Evolutionary conservation across 768 basidiomycete genomes (phyloP), one percentile per base, ranked within the genome.

Genomic region (Hericium erinaceus): DNA sequence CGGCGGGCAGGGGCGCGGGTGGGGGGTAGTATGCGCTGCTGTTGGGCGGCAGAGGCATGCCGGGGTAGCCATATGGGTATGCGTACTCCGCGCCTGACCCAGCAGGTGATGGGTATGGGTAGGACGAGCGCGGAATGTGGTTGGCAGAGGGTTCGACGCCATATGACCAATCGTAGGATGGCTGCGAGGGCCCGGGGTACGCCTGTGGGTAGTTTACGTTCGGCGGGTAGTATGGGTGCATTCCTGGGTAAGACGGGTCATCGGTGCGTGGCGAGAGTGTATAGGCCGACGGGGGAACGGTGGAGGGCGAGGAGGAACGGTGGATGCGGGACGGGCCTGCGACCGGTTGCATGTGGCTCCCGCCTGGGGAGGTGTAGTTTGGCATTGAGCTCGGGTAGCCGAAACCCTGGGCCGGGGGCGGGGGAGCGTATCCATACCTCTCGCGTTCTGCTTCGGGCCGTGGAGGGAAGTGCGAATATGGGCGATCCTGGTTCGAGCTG

Each of bases 121-220:
- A 26, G 56, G 54, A 22, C 56, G 55, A 33, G 51, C 54, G 26
- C 55, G 58, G 39, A 55, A 56, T 38, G 55, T 18, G 8, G 58
- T 61, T 58, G 10, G 52, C 46, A 37, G 60, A 55, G 41, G 52
- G 60, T 20, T 54, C 48, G 44, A 46, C 44, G 16, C 44, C 44
- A 15, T 46, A 46, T 15, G 44, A 10, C 44, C 44, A 46, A 15
- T 46, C 18, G 16, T 46, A 46, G 10, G 44, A 18, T 10, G 33
- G 33, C n/a, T 20, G n/a, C 20, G 44, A 46, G 9, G 44, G 8
- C n/a, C n/a, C 15, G 13, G 44, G 16, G 44, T 46, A 46, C 7
- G 44, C n/a, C n/a, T n/a, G 44, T n/a, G 44, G 44, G 15, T 46
- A 46, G n/a, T 46, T 20, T 46, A 16, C 44, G 44, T n/a, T n/a